phyloP scores from a whole-genome alignment of 2,329 filamentous ascomycete genomes.

The Colletotrichum sublineola region DNA sequence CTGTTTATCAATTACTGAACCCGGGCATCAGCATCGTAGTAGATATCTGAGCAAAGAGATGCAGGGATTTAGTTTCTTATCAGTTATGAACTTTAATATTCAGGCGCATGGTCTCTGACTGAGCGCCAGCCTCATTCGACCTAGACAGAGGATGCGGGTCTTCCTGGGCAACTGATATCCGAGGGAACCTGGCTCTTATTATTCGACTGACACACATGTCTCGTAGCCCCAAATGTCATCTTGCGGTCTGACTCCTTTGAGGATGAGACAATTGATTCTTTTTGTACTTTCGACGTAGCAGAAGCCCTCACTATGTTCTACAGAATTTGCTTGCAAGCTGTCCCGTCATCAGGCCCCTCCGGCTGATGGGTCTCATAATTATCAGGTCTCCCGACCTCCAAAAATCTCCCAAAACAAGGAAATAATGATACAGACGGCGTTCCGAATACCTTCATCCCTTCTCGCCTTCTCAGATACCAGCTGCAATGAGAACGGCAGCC shows the following conservation, averaged over 20 bases:
- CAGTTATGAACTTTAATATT: too few relatives aligned
- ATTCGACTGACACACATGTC: too few relatives aligned
- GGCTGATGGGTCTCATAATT: background rate
- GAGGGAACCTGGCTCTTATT: background rate
- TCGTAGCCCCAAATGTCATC: too few relatives aligned
- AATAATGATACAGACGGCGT: background rate
- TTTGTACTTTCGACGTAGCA: background rate
- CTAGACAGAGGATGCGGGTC: background rate
- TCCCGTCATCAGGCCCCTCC: slow-evolving; percentile 5
- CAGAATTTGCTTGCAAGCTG: slow-evolving; percentile 29
- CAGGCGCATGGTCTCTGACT: background rate
- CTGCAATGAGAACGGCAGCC: slow-evolving; percentile 14
- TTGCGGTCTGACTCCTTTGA: background rate
- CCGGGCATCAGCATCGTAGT: too few relatives aligned
- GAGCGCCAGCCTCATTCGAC: background rate
- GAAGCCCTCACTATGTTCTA: slow-evolving; percentile 15
- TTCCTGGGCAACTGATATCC: background rate
- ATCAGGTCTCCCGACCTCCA: slow-evolving; percentile 19
- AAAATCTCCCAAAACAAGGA: slow-evolving; percentile 35
- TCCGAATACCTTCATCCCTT: background rate
- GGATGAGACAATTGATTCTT: slow-evolving; percentile 14
- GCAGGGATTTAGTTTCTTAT: too few relatives aligned
- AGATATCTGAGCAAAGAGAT: too few relatives aligned
- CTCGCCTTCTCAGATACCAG: background rate
- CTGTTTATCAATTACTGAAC: too few relatives aligned